Evolutionary conservation across 257 asterid species (phyloP), one percentile per base, ranked within the genome.

Genomic region (Marsdenia floribunda): DNA sequence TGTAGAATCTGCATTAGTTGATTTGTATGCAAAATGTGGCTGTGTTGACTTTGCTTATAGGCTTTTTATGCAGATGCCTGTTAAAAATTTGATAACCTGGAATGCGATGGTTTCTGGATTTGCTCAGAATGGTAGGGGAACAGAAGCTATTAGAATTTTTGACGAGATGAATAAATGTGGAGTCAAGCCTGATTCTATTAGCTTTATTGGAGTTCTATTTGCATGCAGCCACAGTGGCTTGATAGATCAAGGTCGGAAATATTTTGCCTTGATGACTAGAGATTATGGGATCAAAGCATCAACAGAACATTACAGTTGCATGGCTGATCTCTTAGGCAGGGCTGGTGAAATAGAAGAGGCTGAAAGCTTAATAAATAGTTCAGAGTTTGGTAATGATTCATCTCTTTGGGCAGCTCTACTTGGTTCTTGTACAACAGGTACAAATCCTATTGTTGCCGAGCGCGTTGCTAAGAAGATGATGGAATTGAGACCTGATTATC

Each of bases 151-250:
- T 29, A 47, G 74, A 78, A 68, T 84, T 44, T 94, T 94, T 12
- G 72, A 85, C 67, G 84, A 81, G 80, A 94, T 92, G 98, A 83
- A 85, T 64, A 63, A 35, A 18, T 88, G 73, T 71, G 82, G 91
- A 38, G 80, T 87, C 65, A 77, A 77, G 26, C 97, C 98, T 4
- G 92, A 91, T 73, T 76, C 79, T 40, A 88, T 91, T 55, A 88
- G 90, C 76, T 94, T 92, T 50, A 71, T 94, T 33, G 92, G 83
- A 9, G 91, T 94, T 84, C 86, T 94, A 40, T 92, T 87, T 76
- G 97, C 99, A 60, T 92, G 99, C 76, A 94, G 97, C 84, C 99
- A 94, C 52, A 79, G 85, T 42, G 97, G 98, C 50, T 81, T 92
- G 76, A 86, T 92, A 63, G 88, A 85, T 29, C 80, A 82, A 78